These are phyloP conservation scores for Solioccasus polychromus DNA, from an alignment of 768 basidiomycete species.

Conservation along the genomic window DNA sequence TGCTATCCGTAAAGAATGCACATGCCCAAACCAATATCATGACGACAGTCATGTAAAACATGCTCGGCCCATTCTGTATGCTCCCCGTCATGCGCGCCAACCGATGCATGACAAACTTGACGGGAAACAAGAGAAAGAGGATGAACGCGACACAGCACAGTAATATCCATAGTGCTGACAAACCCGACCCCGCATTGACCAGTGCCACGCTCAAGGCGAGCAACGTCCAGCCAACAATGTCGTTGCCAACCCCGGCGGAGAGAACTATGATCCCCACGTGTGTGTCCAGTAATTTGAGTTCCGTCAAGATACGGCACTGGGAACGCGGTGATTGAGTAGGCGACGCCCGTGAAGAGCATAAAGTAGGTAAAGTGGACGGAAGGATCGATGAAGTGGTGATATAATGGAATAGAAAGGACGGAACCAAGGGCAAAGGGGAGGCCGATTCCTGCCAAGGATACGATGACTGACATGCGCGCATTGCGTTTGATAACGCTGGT, in stretches of 20 bases:
- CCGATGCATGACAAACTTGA: conserved; percentile 62
- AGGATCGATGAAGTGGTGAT: conserved; percentile 56
- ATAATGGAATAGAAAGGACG: conserved; percentile 57
- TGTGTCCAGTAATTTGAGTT: conserved; percentile 88
- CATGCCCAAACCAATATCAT: conserved; percentile 80
- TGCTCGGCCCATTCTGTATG: conserved; percentile 76
- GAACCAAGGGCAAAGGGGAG: conserved; percentile 88
- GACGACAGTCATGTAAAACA: conserved; percentile 84
- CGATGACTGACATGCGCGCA: conserved; percentile 59
- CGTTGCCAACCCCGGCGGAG: conserved; percentile 88
- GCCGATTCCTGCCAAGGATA: conserved; percentile 81
- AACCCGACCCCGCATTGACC: conserved; percentile 81
- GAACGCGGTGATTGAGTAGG: conserved; percentile 85
- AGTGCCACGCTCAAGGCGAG: conserved; percentile 90
- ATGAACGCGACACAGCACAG: conserved; percentile 79
- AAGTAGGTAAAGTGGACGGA: conserved; percentile 80
- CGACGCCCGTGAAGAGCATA: conserved; percentile 91
- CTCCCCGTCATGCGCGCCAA: conserved; percentile 78
- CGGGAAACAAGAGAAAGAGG: conserved; percentile 68
- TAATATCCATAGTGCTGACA: conserved; percentile 84
- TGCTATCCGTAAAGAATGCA: conserved; percentile 91
- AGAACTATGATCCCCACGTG: conserved; percentile 91
- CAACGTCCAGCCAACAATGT: conserved; percentile 84
- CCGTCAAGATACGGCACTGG: conserved; percentile 87
- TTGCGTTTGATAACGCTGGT: conserved; percentile 72